Evolutionary conservation across 1,284 basidiomycete genomes (phyloP).

Genomic region (Anthracocystis walkeri): DNA sequence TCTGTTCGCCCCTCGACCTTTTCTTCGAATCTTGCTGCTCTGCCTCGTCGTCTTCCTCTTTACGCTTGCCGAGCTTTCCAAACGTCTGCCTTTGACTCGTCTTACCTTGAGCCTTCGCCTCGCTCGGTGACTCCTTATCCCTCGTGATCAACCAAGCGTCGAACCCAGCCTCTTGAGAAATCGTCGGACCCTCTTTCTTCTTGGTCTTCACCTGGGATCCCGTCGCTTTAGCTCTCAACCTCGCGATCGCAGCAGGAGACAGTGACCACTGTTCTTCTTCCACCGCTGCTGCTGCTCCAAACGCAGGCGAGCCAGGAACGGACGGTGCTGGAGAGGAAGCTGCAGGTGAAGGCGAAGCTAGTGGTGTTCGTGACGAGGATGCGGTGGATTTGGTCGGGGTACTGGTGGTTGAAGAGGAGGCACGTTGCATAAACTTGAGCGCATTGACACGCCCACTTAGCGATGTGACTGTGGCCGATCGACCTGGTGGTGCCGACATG

Average conservation of each 20-base stretch:
- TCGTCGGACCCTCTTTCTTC: background rate
- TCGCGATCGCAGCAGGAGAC: conserved; percentile 30
- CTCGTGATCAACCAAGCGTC: conserved; percentile 44
- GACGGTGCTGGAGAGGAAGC: conserved; percentile 7
- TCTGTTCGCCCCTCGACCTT: background rate
- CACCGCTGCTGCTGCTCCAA: background rate
- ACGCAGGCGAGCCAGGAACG: conserved; percentile 8
- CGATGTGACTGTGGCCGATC: conserved; percentile 44
- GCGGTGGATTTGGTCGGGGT: conserved; percentile 7
- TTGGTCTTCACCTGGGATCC: background rate
- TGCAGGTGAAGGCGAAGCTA: conserved; percentile 14
- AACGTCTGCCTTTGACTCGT: conserved; percentile 22
- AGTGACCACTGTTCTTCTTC: conserved; percentile 47
- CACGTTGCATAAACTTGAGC: conserved; percentile 57
- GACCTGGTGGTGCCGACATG: conserved; percentile 40
- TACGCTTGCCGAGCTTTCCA: conserved; percentile 24
- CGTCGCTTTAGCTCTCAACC: conserved; percentile 18
- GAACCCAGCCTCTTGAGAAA: conserved; percentile 39
- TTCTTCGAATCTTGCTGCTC: conserved; percentile 14
- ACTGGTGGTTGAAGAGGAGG: conserved; percentile 17
- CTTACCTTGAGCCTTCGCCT: background rate
- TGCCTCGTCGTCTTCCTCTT: conserved; percentile 7
- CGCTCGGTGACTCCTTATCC: conserved; percentile 4
- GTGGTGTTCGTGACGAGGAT: background rate
- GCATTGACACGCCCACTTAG: conserved; percentile 49